Conservation (phyloP, 2,329 filamentous ascomycete species). For the Fusarium brachygibbosum region DNA sequence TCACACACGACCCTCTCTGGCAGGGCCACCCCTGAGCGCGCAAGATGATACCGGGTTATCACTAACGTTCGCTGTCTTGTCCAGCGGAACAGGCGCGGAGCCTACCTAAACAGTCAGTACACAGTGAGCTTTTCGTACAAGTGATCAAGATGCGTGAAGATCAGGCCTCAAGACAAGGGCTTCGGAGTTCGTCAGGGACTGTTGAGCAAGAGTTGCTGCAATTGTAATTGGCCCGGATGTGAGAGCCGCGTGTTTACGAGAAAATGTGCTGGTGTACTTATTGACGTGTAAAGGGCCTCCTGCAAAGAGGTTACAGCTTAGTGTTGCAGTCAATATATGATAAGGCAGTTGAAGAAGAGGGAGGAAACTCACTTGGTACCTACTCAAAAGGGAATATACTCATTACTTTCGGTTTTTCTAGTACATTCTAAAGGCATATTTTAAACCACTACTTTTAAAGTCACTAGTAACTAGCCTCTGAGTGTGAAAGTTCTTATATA, state of each 20-base stretch:
- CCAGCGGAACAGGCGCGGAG: background rate
- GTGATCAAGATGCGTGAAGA: background rate
- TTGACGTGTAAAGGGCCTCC: background rate
- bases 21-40: conserved; percentile 24
- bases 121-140: background rate
- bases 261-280: background rate
- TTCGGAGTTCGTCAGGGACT: background rate
- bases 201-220: background rate
- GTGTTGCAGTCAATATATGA: background rate
- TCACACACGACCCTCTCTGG: background rate
- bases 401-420: background rate
- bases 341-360: background rate
- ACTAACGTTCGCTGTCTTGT: background rate
- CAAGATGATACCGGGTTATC: background rate
- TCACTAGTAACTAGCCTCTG: background rate
- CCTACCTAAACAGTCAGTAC: background rate
- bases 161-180: background rate
- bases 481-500: background rate
- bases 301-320: background rate
- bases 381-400: background rate
- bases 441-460: background rate
- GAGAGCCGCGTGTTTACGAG: background rate
- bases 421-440: background rate
- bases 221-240: conserved; percentile 13
- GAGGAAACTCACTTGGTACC: background rate